Evolutionary conservation across 805 yeast genomes (phyloP), one percentile per base, ranked within the genome.

Genomic region (Schwanniomyces pseudopolymorphus): DNA sequence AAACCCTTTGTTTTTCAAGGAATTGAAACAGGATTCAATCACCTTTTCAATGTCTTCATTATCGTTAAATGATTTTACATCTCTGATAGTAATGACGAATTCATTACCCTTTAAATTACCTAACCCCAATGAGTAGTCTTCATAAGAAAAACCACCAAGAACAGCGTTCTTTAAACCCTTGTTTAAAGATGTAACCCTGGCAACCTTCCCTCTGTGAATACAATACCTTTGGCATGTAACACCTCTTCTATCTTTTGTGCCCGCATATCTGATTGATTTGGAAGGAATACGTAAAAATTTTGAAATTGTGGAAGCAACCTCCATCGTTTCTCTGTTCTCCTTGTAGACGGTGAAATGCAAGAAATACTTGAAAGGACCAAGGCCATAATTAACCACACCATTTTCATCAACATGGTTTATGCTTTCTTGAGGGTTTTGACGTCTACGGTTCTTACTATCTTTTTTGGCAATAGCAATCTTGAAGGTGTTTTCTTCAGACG

Each of bases 311-410:
- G 83, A 78, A 1, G 94, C 94, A 11, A 89, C 94, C 68, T 94
- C 97, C 97, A 94, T 89, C 0, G 99, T 91, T 56, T 94, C 99
- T 62, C 91, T 87, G 69, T 94, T 94, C 61, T 94, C 97, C 64
- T 94, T 94, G 72, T 88, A 90, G 22, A 94, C 70, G 10, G 87
- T 81, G 59, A 91, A 85, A 58, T 87, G 91, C 39, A 91, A 68
- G 64, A 69, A 88, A 38, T 80, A 78, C 54, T 84, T 83, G 46
- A 76, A 72, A 24, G 85, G 82, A 2, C 97, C 97, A 46, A 87
- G 74, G 0, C 89, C 87, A 67, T 84, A 85, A 53, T 82, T 80
- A 39, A 84, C 76, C 3, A 79, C 78, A 21, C 84, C 84, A 48
- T 80, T 61, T 46, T 70, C 73, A 53, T 67, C 75, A 44, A 69